Base-by-base conservation (phyloP, 495 filamentous ascomycete species). In the Barbatosphaeria neglecta region DNA sequence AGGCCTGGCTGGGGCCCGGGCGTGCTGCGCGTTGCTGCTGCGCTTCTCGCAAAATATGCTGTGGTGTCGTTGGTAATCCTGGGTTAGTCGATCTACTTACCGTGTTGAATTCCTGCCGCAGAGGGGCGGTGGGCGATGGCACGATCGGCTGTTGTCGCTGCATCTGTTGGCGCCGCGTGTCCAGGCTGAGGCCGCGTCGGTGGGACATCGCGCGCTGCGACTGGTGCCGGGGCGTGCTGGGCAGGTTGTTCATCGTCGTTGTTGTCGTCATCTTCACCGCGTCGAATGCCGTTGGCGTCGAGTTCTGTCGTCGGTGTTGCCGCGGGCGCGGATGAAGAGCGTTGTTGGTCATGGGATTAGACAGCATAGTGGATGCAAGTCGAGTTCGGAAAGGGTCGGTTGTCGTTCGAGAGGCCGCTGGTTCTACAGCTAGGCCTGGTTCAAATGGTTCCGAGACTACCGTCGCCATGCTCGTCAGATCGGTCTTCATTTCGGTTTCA, bases 291-390 rank as follows among this genome's bases (percentile, higher is more conserved):
- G 77, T 76, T 47, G 88, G 87, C 57, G 86, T 92, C 56, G 88
- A 95, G 58, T 87, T 82, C 70, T 90, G 87, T 62, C 88, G 85
- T 60, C 86, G 79, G 67, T 94, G 87, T 70, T 78, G 79, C 61
- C 79, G 77, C 58, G 79, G 78, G 65, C 81, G 82, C 55, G 72
- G 68, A 52, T 85, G 79, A 65, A 83, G 72, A 68, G n/a, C n/a
- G n/a, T 66, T 78, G 63, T 72, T 77, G 45, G 68, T 68, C 9
- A 55, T 50, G 52, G 78, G 74, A 68, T 83, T 79, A 61, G 84
- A 84, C 78, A 89, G 77, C 86, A 92, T 90, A 62, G 68, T 76
- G 63, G 66, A 66, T 72, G 74, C 73, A 53, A 67, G 76, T 67
- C 47, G 77, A 80, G 75, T 76, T 76, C 76, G 76, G 75, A 74